These are phyloP conservation scores for Vinca minor DNA, from an alignment of 257 asterid genomes.

Conservation along the genomic window DNA sequence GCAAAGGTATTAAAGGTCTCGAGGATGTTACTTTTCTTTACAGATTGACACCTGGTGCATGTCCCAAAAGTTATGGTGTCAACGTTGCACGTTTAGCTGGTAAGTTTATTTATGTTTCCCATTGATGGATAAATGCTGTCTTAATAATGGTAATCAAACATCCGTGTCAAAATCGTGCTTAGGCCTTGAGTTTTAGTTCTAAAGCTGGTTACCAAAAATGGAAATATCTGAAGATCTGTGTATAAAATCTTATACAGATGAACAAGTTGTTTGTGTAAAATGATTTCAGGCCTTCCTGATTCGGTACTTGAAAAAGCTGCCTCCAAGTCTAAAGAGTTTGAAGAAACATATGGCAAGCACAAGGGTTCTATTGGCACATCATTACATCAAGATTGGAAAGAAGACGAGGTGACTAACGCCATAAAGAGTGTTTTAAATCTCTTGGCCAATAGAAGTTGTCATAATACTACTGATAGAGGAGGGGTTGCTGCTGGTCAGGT, in stretches of 20 bases:
- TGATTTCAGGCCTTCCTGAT: conserved; percentile 73
- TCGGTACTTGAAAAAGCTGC: conserved; percentile 62
- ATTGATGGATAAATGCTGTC: not conserved
- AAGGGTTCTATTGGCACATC: conserved; percentile 13
- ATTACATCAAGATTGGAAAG: conserved; percentile 30
- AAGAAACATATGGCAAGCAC: conserved; percentile 43
- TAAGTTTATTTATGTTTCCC: conserved; percentile 17
- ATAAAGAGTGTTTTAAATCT: conserved; percentile 35
- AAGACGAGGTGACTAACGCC: conserved; percentile 22
- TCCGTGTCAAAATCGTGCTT: not conserved
- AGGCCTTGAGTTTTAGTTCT: too few relatives aligned
- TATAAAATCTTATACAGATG: too few relatives aligned
- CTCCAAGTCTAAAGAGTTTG: conserved; percentile 67
- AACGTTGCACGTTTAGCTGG: conserved; percentile 96
- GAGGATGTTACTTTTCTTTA: conserved; percentile 92
- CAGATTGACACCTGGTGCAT: conserved; percentile 76
- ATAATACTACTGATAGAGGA: conserved; percentile 15
- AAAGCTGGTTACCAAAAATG: not conserved
- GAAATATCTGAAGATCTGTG: too few relatives aligned
- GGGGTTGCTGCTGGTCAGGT: conserved; percentile 23
- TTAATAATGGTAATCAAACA: not conserved
- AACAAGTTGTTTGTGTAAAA: too few relatives aligned
- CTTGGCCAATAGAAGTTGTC: conserved; percentile 15
- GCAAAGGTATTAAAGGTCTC: conserved; percentile 49
- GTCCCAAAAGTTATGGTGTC: conserved; percentile 97